Evolutionary conservation across 345 rosid species (phyloP), one percentile per base, ranked within the genome.

Genomic region (Dimocarpus longan): DNA sequence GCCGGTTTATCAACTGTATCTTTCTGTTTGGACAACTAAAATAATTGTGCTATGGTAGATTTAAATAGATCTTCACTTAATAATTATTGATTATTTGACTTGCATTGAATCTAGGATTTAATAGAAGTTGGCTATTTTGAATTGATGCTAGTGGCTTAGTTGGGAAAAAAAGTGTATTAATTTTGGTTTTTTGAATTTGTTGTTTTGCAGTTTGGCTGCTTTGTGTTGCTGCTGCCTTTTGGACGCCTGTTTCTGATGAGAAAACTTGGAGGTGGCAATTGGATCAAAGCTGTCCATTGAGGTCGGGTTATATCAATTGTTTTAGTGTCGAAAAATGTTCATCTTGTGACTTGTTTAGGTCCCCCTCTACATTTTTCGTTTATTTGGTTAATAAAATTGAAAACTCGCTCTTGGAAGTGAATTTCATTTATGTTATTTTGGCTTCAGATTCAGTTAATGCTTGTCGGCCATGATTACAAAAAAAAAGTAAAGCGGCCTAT

Each of bases 201-300:
- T 3, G 0, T 18, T n/a, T 13, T 85, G 78, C 87, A 89, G 92
- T 78, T 83, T 87, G 82, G 89, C 90, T 78, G 92, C 80, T 48
- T 44, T 85, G 9, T 85, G 87, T 78, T 85, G 87, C 26, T 85
- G 87, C 73, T 85, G 87, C 66, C 77, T 82, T 9, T 68, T 85
- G 79, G 86, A 83, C 3, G 83, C 86, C 5, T 77, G 86, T 79
- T 85, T 89, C 85, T 89, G 86, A 89, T 19, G 64, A 65, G 75
- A 76, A 73, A 44, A 68, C 42, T 56, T 18, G 43, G 13, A 22
- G 11, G 19, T 7, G 62, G 75, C 22, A 28, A 56, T 68, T 56
- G 18, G 65, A 28, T n/a, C 32, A 60, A 44, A 15, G 59, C 28
- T 68, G 60, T 13, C 42, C 62, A 7, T 26, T 21, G 43, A 60